Evolutionary conservation across 192 early-diverging fungal species (phyloP).

Genomic region (Coemansia sp.): DNA sequence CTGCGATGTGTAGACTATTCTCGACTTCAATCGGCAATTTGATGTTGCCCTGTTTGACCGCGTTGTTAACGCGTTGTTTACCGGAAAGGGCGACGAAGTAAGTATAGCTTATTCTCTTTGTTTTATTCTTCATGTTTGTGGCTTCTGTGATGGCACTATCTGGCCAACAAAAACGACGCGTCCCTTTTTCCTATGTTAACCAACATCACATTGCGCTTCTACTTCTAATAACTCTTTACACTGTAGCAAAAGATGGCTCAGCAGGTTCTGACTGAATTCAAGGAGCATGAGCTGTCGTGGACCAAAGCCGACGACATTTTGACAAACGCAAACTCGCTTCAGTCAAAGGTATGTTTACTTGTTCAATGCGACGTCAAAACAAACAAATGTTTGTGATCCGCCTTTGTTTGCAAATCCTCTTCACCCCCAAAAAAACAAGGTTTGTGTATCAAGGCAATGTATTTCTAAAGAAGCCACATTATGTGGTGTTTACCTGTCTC

Average conservation of each 20-base stretch:
- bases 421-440: neutral
- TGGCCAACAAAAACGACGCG: neutral
- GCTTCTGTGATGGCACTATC: neutral
- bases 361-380: neutral
- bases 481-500: neutral
- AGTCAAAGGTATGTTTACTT: constrained; percentile 75
- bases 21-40: constrained; percentile 88
- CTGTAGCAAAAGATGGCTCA: constrained; percentile 84
- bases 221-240: neutral
- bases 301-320: constrained; percentile 91
- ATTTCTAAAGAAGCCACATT: neutral
- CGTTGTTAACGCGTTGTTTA: constrained; percentile 83
- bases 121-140: neutral
- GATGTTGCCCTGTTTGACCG: constrained; percentile 85
- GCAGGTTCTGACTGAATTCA: constrained; percentile 86
- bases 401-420: neutral
- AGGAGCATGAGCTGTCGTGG: constrained; percentile 96
- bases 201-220: neutral
- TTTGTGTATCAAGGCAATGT: neutral
- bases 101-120: constrained; percentile 13
- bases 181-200: neutral
- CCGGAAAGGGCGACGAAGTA: constrained; percentile 74
- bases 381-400: neutral
- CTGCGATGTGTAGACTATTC: constrained; percentile 60
- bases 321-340: constrained; percentile 70